phyloP scores from a whole-genome alignment of 345 rosid genomes.

The Hibiscus trionum region DNA sequence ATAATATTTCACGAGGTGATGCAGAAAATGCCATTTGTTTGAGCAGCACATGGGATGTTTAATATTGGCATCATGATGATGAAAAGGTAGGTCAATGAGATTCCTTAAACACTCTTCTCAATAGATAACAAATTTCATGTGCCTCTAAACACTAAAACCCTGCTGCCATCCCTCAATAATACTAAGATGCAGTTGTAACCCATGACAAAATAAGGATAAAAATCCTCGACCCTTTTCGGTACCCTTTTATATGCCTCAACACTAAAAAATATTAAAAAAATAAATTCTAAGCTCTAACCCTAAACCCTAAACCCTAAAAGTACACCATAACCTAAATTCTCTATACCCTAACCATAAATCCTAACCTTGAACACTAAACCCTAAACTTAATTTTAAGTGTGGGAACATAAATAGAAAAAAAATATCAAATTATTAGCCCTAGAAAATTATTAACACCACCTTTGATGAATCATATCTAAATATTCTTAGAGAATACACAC shows the following conservation, averaged over 20 bases:
- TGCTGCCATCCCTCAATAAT: not conserved
- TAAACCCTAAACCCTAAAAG: too few species aligned
- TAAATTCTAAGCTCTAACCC: too few species aligned
- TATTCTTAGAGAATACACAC: too few species aligned
- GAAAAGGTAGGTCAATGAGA: slow-evolving; percentile 12
- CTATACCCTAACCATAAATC: too few species aligned
- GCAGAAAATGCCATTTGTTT: not conserved
- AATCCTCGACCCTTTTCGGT: too few species aligned
- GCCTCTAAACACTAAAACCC: not conserved
- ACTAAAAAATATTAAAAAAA: too few species aligned
- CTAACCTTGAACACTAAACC: too few species aligned
- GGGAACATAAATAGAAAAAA: not conserved
- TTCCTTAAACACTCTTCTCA: slow-evolving; percentile 27
- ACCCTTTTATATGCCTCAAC: too few species aligned
- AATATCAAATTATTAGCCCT: slow-evolving; percentile 3
- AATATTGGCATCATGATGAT: slow-evolving; percentile 4
- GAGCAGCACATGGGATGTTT: slow-evolving; percentile 33
- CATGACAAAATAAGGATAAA: not conserved
- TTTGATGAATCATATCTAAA: too few species aligned
- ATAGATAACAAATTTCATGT: slow-evolving; percentile 6
- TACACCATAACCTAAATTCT: too few species aligned
- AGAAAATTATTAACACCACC: not conserved
- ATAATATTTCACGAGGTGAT: too few species aligned
- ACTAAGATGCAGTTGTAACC: not conserved
- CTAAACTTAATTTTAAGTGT: too few species aligned